Conservation (phyloP, 108 stramenopile species). For the Fragilariopsis cylindrus region DNA sequence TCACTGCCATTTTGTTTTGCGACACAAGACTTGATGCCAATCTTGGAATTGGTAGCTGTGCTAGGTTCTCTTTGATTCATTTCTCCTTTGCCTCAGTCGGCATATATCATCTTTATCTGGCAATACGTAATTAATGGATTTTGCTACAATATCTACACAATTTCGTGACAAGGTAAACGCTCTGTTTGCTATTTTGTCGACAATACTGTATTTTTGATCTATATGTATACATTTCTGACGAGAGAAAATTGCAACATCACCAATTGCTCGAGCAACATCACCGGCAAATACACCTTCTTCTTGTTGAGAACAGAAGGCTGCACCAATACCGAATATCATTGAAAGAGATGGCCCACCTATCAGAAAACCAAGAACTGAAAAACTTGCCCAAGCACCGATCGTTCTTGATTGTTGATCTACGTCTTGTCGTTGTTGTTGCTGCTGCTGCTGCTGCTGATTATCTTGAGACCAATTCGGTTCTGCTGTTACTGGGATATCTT, state of each 20-base stretch:
- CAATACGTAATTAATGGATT: constrained; percentile 1
- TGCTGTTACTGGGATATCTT: neutral
- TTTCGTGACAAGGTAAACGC: neutral
- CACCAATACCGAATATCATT: constrained; percentile 39
- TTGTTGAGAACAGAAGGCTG: constrained; percentile 40
- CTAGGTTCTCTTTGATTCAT: neutral
- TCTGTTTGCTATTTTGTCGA: constrained; percentile 24
- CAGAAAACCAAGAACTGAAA: constrained; percentile 36
- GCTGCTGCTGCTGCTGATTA: neutral
- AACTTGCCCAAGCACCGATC: constrained; percentile 41
- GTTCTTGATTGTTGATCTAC: neutral
- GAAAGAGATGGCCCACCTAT: constrained; percentile 52
- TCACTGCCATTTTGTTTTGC: no score
- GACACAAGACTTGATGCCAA: no score
- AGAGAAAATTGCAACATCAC: constrained; percentile 43
- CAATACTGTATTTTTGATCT: constrained; percentile 59
- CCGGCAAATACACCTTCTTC: constrained; percentile 37
- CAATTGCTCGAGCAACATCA: constrained; percentile 48
- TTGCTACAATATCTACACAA: neutral
- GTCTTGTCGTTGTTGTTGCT: neutral
- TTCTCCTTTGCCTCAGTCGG: constrained; percentile 25
- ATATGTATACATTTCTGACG: constrained; percentile 45
- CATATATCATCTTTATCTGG: neutral
- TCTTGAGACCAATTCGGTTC: neutral
- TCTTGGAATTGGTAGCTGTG: no score